Percentiles rank a stretch among this genome's conserved stretches.
Conservation (phyloP, 495 filamentous ascomycete genomes). For the Tuber magnatum region DNA sequence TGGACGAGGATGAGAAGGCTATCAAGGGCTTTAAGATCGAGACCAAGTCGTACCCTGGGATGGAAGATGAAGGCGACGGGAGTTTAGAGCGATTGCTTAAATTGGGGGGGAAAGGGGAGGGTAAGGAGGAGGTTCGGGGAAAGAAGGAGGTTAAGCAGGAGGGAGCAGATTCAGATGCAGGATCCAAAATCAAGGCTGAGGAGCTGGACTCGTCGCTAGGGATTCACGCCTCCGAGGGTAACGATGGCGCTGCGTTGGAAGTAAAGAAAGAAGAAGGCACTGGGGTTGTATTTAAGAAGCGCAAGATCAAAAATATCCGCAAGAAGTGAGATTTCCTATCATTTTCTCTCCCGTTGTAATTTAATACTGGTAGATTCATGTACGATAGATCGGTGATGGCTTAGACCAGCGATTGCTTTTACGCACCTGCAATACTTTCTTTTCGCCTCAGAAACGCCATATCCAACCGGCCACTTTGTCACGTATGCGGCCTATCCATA, state of each 20-base stretch:
- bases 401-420: not conserved
- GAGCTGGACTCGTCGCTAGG: constrained; percentile 23
- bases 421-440: not conserved
- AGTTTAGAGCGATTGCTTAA: constrained; percentile 65
- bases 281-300: constrained; percentile 78
- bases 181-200: constrained; percentile 43
- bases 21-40: constrained; percentile 52
- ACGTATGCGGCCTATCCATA: not conserved
- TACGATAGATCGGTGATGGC: not conserved
- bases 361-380: not conserved
- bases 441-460: not conserved
- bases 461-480: not conserved
- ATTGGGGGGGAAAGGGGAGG: constrained; percentile 40
- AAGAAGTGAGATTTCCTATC: constrained; percentile 42
- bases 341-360: not conserved
- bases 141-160: constrained; percentile 23
- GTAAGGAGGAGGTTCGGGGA: constrained; percentile 27
- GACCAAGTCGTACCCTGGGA: constrained; percentile 58
- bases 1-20: constrained; percentile 56
- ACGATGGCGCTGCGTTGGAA: constrained; percentile 37
- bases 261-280: constrained; percentile 35
- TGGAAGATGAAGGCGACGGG: constrained; percentile 47
- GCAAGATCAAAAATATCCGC: constrained; percentile 70
- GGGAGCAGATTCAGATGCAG: constrained; percentile 15
- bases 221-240: constrained; percentile 27